These are phyloP conservation scores for Neurospora sp. DNA, from an alignment of 2,329 filamentous ascomycete genomes.

Conservation along the genomic window DNA sequence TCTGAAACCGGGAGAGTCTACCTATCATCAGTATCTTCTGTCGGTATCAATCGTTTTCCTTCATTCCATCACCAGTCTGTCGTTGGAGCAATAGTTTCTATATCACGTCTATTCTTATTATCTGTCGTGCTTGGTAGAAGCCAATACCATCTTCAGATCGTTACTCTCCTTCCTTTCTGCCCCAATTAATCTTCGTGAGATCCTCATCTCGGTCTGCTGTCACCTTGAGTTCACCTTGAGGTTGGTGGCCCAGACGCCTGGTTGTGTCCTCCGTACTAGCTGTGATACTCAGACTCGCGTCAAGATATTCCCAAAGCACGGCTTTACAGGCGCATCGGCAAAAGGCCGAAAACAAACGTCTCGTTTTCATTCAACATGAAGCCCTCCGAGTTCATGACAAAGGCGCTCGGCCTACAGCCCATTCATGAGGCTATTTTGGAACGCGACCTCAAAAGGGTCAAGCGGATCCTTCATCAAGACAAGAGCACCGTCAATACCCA, in stretches of 20 bases:
- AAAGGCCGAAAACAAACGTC: neutral
- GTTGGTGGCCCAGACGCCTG: neutral
- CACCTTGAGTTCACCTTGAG: neutral
- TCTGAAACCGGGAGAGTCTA: neutral
- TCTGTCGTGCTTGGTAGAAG: neutral
- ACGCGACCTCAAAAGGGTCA: neutral
- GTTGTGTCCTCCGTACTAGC: neutral
- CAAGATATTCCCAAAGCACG: neutral
- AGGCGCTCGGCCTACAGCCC: neutral
- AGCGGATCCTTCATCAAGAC: neutral
- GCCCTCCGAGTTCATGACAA: neutral
- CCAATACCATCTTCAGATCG: neutral
- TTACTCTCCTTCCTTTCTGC: fast-evolving
- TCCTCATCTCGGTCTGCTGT: neutral
- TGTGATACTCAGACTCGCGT: neutral
- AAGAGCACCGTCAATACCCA: neutral
- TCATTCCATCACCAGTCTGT: neutral
- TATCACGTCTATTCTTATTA: neutral
- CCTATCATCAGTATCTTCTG: neutral
- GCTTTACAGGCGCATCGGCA: neutral
- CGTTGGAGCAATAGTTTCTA: neutral
- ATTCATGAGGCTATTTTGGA: neutral
- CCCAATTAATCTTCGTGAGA: neutral
- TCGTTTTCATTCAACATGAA: neutral
- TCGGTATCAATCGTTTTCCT: neutral